Evolutionary conservation across 495 filamentous ascomycete species (phyloP).

Genomic region (Hyaloscypha variabilis): DNA sequence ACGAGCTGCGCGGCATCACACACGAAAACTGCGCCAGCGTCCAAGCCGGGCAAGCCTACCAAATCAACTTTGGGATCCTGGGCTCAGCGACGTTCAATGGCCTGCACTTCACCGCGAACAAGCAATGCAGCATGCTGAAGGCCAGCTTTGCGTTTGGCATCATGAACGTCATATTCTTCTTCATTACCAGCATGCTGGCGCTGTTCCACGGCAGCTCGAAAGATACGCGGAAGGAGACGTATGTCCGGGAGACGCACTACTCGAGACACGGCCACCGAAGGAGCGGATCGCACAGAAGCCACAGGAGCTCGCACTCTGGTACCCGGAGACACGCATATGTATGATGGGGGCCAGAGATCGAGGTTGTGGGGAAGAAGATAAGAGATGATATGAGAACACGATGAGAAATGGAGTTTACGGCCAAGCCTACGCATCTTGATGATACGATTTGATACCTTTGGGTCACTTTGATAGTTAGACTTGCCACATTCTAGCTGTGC

Average conservation of each 20-base stretch:
- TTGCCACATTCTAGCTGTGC: neutral
- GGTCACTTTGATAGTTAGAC: neutral
- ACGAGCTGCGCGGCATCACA: conserved; percentile 71
- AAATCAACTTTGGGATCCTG: conserved; percentile 60
- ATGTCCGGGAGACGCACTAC: conserved; percentile 46
- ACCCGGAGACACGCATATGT: conserved; percentile 35
- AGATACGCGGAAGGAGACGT: conserved; percentile 41
- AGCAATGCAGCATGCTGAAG: conserved; percentile 88
- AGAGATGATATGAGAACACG: neutral
- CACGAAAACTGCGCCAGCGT: conserved; percentile 65
- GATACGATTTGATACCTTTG: conserved; percentile 23
- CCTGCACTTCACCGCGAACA: conserved; percentile 57
- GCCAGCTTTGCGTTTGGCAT: conserved; percentile 83
- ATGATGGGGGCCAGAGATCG: conserved; percentile 4
- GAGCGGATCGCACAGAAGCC: conserved; percentile 42
- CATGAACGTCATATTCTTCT: conserved; percentile 84
- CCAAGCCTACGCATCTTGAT: conserved; percentile 22
- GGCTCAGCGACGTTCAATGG: conserved; percentile 49
- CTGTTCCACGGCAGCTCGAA: conserved; percentile 52
- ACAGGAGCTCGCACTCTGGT: conserved; percentile 37
- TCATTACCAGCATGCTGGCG: conserved; percentile 67
- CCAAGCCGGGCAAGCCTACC: conserved; percentile 42
- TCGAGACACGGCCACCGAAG: conserved; percentile 45
- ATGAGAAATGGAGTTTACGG: conserved; percentile 9
- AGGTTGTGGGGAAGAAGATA: neutral